Evolutionary conservation across 108 stramenopile species (phyloP), one percentile per base, ranked within the genome.

Genomic region (Parmales sp.): DNA sequence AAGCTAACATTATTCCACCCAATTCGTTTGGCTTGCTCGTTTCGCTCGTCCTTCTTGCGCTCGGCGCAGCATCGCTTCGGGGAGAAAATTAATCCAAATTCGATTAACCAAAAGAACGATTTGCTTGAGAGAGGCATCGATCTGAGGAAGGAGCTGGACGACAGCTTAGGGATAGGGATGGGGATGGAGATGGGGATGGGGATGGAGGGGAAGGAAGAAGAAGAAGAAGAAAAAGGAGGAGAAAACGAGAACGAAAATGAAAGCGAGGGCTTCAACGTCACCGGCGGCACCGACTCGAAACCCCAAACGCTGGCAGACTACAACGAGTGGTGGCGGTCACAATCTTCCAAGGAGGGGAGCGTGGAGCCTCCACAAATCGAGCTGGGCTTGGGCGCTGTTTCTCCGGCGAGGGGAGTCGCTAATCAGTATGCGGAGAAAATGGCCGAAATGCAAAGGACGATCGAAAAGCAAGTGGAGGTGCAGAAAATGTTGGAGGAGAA

Each of bases 311-410:
- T 60, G 29, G 54, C 29, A 13, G 54, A 60, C 20, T 60, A 60
- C 26, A 60, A 60, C 36, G 20, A 11, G 54, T 60, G 54, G 54
- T 60, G 54, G 54, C 13, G 54, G 31, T 34, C 29, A 34, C 54
- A 60, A 34, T 34, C 29, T 28, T 28, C 29, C 31, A 28, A 19
- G 13, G 31, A 28, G 16, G 54, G 54, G 13, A 34, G 31, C 31
- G 54, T 34, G 16, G 11, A 28, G 31, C 29, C 36, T 20, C 54
- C 54, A 20, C 54, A 60, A 16, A 60, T 60, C 31, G 54, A 60
- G 31, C 26, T 60, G 26, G 54, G 54, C 31, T 34, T 60, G 20
- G 54, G 54, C 20, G 54, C 54, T 13, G 54, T 60, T 34, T 60
- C 54, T 11, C 54, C 54, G 31, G 20, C 31, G 31, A 60, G 36